Base-by-base conservation (phyloP, 495 filamentous ascomycete species). In the Letharia lupina region DNA sequence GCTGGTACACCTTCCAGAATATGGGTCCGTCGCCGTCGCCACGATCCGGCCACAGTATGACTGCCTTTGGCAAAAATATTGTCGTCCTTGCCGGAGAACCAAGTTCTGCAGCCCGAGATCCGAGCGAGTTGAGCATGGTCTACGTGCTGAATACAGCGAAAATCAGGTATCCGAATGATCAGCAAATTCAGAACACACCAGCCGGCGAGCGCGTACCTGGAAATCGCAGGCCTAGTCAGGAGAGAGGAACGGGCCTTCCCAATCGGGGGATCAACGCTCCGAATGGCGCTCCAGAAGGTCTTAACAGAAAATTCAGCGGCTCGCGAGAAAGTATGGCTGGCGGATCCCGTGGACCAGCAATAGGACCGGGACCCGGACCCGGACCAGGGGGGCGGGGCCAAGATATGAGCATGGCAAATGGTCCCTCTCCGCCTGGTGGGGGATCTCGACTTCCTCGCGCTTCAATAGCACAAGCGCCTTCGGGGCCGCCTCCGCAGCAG, bases 1-100 rank as follows among this genome's bases (percentile, higher is more conserved):
- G 95, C 47, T 99, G 95, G 95, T 99, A 97, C 73, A 98, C 93
- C 15, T 99, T 99, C 77, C 95, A 98, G 72, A 99, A 99, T 71
- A 99, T 99, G 95, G 95, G 95, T 0, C 93, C 91, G 2, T 93
- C 92, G 5, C 95, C 95, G 1, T 96, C 92, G 10, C 88, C 94
- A 28, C 81, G 95, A 57, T 96, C 93, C 28, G 95, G 95, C 0
- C 95, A 99, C 74, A 95, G 91, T 74, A 98, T 98, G 94, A 98
- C 95, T 0, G 86, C 92, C 8, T 91, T 91, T 69, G 90, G 89
- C 8, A 96, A 96, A 70, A 88, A 93, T 60, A 86, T 99, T 66
- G 89, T 97, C 60, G 91, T 97, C 18, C 79, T 97, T 54, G 95
- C 90, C 15, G 94, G 94, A 60, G 94, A 99, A 71, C 94, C 94